Percentiles rank a stretch among this genome's conserved stretches.
Conservation (phyloP, 768 basidiomycete species). For the Auriscalpium microsporum region DNA sequence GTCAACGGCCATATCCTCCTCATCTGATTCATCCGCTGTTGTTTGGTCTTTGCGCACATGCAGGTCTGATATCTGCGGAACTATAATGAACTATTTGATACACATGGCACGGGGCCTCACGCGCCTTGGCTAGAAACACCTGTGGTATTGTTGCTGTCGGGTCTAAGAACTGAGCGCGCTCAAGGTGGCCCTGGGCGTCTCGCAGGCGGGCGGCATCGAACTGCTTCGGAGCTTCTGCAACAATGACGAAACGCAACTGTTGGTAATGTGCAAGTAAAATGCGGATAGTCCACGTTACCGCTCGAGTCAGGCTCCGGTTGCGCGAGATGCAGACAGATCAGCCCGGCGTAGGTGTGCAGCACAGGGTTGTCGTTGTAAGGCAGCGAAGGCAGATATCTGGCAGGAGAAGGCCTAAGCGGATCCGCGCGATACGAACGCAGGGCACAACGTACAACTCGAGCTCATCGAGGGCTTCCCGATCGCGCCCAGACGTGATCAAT, state of each 20-base stretch:
- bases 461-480: constrained; percentile 73
- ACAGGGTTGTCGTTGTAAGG: constrained; percentile 79
- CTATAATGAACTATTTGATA: neutral
- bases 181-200: constrained; percentile 56
- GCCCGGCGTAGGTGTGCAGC: constrained; percentile 77
- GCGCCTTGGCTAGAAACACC: constrained; percentile 47
- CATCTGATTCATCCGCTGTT: constrained; percentile 27
- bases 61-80: neutral
- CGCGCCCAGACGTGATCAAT: constrained; percentile 47
- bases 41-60: constrained; percentile 3
- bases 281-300: constrained; percentile 1
- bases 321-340: constrained; percentile 59
- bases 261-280: neutral
- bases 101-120: neutral
- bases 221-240: too few species aligned
- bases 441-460: constrained; percentile 60
- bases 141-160: constrained; percentile 45
- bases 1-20: constrained; percentile 26
- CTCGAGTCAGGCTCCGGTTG: constrained; percentile 23
- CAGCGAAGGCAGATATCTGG: constrained; percentile 77
- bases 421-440: neutral
- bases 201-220: constrained; percentile 21
- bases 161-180: constrained; percentile 54
- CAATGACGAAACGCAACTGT: too few species aligned
- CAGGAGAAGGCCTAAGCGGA: neutral